Base-by-base conservation (phyloP, 768 basidiomycete species). In the Astraeus odoratus region DNA sequence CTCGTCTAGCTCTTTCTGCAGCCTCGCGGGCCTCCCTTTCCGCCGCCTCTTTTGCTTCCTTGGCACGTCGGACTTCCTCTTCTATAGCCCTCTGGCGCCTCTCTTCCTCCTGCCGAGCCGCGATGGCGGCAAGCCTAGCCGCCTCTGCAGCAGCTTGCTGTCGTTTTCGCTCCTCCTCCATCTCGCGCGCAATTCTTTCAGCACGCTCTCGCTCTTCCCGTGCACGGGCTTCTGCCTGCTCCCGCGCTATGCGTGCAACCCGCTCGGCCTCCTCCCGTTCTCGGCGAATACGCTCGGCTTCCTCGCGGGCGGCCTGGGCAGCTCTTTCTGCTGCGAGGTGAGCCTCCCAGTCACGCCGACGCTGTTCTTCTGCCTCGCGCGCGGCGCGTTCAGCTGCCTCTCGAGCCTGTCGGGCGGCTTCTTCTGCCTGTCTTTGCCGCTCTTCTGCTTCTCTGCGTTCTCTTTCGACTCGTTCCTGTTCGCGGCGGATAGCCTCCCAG, bases 141-240 rank as follows among this genome's bases (percentile, higher is more conserved):
- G 57, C 61, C 25, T 62, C 59, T 31, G 53, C 59, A 2, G 52
- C 57, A 22, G 27, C 43, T 48, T 43, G 1, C 33, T 37, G 1
- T 53, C 59, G 15, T 33, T 44, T 4, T 3, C 55, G 51, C 45
- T 61, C 61, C 24, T 50, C 51, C 23, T 61, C 62, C 13, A 47
- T 35, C 34, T 56, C 51, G 10, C 43, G 51, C 29, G 18, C 42
- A 38, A 49, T 44, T 40, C 12, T 46, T 23, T 57, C 53, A 22
- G 53, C 53, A 22, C 42, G 57, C 33, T 53, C 47, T 5, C 43
- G 51, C 39, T 64, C 62, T 42, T 52, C 47, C 5, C 62, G 53
- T 13, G 48, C 62, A 8, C 51, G 42, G 3, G 55, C 57, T 36
- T 63, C 61, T 22, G 60, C 61, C 22, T 45, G 35, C 24, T 59